Evolutionary conservation across 2,329 filamentous ascomycete species (phyloP), one percentile per base, ranked within the genome.

Genomic region (Didymella sp.): DNA sequence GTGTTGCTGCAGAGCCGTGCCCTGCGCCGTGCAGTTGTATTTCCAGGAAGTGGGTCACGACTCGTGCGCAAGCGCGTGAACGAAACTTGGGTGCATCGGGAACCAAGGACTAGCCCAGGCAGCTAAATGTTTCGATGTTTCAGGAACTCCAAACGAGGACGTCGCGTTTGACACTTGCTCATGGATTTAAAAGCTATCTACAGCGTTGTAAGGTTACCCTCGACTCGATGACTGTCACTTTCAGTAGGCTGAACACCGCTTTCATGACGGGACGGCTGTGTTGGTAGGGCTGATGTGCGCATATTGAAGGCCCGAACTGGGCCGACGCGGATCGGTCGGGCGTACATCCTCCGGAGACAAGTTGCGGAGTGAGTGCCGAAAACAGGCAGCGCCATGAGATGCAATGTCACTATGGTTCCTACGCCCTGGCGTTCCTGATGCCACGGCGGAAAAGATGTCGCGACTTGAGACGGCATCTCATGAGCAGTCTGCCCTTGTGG

Each of bases 281-380:
- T 17, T 28, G n/a, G 35, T 57, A 51, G 37, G 54, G 54, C 54
- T 57, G 54, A 40, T 19, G 41, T 38, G 28, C 43, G 46, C 27
- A 42, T 22, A 24, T 12, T 45, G 42, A 47, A 57, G 37, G 47
- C 17, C 54, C 54, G 54, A 51, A 41, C 30, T 48, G 24, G 43
- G 43, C 38, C 37, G 38, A 21, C n/a, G 25, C 48, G 54, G 38
- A 15, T 51, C 54, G 48, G 19, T 51, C 54, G 48, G 43, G 48
- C 37, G 53, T 43, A 40, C 43, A 46, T 51, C 37, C 43, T 31
- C 38, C 33, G 21, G 22, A 24, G 19, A 8, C 9, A 17, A 21
- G 19, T 12, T 28, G 25, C 42, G 43, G 54, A 48, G 44, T 30
- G 38, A 47, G 27, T 44, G 17, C 42, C 42, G n/a, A 12, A 48